These are phyloP conservation scores for Malassezia obtusa DNA, from an alignment of 1,284 basidiomycete genomes.

Conservation along the genomic window DNA sequence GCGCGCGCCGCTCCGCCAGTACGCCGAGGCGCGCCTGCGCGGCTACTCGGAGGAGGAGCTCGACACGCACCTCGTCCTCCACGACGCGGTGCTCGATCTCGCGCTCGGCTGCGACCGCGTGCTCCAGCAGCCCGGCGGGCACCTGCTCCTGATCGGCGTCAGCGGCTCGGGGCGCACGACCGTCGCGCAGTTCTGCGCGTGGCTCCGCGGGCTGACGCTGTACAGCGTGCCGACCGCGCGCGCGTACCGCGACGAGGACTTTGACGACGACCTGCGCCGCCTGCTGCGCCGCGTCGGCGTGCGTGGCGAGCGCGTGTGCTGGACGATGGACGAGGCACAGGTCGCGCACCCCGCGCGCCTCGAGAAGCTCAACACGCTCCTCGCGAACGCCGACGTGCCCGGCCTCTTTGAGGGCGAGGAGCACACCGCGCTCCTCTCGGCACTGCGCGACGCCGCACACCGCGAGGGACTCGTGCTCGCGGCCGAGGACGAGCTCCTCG, in stretches of 20 bases:
- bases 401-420: constrained; percentile 82
- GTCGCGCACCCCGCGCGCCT: constrained; percentile 96
- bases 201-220: constrained; percentile 97
- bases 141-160: constrained; percentile 89
- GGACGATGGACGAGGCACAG: constrained; percentile 99
- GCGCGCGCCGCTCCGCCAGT: constrained; percentile 81
- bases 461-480: constrained; percentile 95
- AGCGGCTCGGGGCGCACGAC: constrained; percentile 99
- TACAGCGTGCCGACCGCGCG: constrained; percentile 99
- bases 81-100: constrained; percentile 96
- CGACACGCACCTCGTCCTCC: constrained; percentile 93
- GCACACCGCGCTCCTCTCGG: constrained; percentile 89
- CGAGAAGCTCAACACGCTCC: constrained; percentile 95
- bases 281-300: constrained; percentile 88
- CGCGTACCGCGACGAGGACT: constrained; percentile 95
- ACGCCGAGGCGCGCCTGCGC: constrained; percentile 92
- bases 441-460: constrained; percentile 96
- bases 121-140: constrained; percentile 96
- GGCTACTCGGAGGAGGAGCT: constrained; percentile 57
- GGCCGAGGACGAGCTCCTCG: constrained; percentile 63
- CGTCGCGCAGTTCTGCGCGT: constrained; percentile 92
- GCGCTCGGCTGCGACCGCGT: constrained; percentile 95
- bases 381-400: constrained; percentile 98
- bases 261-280: constrained; percentile 89
- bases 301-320: constrained; percentile 97